Evolutionary conservation across 305 asterid genomes (phyloP).

Genomic region (Striga hermonthica): DNA sequence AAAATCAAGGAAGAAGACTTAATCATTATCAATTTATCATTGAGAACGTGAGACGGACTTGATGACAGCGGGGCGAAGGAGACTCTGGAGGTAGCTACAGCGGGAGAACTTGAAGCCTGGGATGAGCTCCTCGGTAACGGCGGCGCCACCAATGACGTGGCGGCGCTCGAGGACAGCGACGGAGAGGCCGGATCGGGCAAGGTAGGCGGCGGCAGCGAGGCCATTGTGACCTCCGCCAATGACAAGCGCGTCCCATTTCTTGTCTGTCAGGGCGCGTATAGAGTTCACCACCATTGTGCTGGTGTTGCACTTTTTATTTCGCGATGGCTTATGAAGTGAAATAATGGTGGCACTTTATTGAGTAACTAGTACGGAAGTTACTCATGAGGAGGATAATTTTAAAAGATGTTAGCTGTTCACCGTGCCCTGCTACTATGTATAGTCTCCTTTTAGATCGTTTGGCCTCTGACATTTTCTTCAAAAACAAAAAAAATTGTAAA

Average conservation of each 20-base stretch:
- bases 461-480: too few relatives aligned
- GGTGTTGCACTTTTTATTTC: slow-evolving; percentile 36
- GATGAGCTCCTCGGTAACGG: slow-evolving; percentile 87
- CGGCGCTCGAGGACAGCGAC: slow-evolving; percentile 98
- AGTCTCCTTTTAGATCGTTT: too few relatives aligned
- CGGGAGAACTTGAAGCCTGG: slow-evolving; percentile 97
- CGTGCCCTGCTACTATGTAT: too few relatives aligned
- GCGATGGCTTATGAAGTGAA: too few relatives aligned
- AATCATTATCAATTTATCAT: background rate
- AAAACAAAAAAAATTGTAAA: too few relatives aligned
- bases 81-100: slow-evolving; percentile 96
- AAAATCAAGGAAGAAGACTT: background rate
- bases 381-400: too few relatives aligned
- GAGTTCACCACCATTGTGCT: slow-evolving; percentile 26
- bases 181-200: slow-evolving; percentile 85
- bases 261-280: slow-evolving; percentile 34
- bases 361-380: too few relatives aligned
- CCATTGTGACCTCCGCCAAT: slow-evolving; percentile 98
- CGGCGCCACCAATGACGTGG: slow-evolving; percentile 90
- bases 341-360: too few relatives aligned
- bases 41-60: slow-evolving; percentile 39
- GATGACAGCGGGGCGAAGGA: slow-evolving; percentile 78
- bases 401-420: too few relatives aligned
- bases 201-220: slow-evolving; percentile 92
- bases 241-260: slow-evolving; percentile 83